phyloP scores from a whole-genome alignment of 73 alveolate genomes.

The Paramecium tetraurelia region DNA sequence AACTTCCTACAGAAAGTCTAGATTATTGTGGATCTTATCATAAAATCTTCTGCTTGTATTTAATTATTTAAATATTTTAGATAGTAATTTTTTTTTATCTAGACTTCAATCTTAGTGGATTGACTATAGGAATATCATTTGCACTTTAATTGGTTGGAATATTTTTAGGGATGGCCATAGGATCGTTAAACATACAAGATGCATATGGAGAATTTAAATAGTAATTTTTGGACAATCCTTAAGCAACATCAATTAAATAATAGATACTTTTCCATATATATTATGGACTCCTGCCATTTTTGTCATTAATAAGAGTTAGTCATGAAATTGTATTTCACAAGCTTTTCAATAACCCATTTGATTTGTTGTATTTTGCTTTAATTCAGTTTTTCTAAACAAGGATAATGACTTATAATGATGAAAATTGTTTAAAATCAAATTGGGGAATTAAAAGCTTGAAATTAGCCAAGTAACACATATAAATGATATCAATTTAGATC shows the following conservation, averaged over 20 bases:
- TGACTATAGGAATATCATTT: not conserved
- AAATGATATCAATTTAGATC: not conserved
- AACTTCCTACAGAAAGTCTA: slow-evolving; percentile 20
- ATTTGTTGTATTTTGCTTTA: not conserved
- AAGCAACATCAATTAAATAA: not conserved
- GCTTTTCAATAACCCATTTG: not conserved
- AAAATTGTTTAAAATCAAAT: not conserved
- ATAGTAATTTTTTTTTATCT: not conserved
- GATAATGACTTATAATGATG: not conserved
- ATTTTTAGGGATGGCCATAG: not conserved
- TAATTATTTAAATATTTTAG: not conserved
- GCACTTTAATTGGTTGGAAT: not conserved
- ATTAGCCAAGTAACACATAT: not conserved
- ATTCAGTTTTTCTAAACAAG: not conserved
- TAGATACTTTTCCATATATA: not conserved
- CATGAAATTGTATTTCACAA: not conserved
- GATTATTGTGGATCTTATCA: not conserved
- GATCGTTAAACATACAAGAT: not conserved
- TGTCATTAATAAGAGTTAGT: not conserved
- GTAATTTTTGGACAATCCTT: not conserved
- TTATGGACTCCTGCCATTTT: not conserved
- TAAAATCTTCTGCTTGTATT: not conserved
- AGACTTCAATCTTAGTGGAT: not conserved
- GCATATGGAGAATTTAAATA: slow-evolving; percentile 41
- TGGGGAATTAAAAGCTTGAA: not conserved